These are phyloP conservation scores for Colletotrichum shisoi DNA, from an alignment of 2,329 filamentous ascomycete genomes.

Conservation along the genomic window DNA sequence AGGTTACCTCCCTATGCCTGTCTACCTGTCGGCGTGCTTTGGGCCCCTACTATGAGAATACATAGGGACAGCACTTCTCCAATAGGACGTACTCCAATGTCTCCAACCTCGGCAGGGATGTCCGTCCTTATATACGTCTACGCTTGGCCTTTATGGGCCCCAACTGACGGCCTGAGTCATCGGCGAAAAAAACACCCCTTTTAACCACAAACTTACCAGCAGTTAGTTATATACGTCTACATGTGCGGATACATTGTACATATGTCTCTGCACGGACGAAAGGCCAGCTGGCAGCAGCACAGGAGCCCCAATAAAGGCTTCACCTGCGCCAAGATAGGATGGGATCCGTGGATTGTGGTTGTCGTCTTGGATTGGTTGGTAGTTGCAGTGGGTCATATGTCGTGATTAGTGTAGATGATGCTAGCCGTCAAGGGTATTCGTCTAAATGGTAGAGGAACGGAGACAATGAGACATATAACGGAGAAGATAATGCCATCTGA, in stretches of 20 bases:
- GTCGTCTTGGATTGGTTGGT: not conserved
- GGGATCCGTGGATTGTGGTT: not conserved
- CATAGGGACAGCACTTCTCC: not conserved
- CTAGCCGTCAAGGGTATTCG: not conserved
- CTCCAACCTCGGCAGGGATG: not conserved
- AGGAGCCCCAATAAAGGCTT: not conserved
- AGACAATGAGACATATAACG: not conserved
- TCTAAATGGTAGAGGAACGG: not conserved
- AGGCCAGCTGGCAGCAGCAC: slow-evolving; percentile 22
- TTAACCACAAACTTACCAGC: too few species aligned
- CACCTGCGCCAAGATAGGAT: not conserved
- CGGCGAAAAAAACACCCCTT: too few species aligned
- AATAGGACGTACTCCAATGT: not conserved
- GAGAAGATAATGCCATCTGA: too few species aligned
- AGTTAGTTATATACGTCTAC: too few species aligned
- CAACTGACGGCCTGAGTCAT: too few species aligned
- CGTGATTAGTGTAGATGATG: not conserved
- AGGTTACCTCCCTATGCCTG: not conserved
- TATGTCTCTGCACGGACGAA: not conserved
- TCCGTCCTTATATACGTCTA: not conserved
- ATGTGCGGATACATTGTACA: too few species aligned
- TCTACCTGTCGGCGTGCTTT: not conserved
- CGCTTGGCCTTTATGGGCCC: too few species aligned
- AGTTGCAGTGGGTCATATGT: not conserved
- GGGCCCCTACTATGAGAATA: too few species aligned